These are phyloP conservation scores for Rhodotorula taiwanensis DNA, from an alignment of 768 basidiomycete species.

Conservation along the genomic window DNA sequence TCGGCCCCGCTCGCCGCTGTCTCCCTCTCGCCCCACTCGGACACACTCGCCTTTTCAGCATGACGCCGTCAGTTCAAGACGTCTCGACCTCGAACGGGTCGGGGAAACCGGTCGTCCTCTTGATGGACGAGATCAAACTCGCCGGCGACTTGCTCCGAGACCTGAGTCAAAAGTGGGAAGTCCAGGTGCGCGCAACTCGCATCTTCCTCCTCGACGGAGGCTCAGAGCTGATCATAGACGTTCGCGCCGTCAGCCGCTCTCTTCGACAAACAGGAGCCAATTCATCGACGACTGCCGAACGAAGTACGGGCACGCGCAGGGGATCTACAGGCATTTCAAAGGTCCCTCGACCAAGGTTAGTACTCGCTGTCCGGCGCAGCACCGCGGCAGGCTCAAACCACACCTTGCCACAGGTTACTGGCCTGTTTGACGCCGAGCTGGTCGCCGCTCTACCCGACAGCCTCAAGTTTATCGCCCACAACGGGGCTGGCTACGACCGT, in stretches of 20 bases:
- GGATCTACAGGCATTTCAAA: conserved; percentile 62
- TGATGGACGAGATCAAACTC: background rate
- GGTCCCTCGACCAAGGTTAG: conserved; percentile 53
- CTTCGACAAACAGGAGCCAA: conserved; percentile 52
- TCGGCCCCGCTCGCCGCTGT: too few species aligned
- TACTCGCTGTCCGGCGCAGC: background rate
- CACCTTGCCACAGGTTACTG: conserved; percentile 52
- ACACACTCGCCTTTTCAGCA: background rate
- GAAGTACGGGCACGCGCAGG: conserved; percentile 64
- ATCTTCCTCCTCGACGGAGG: background rate
- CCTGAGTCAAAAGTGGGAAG: conserved; percentile 55
- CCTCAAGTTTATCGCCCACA: conserved; percentile 82
- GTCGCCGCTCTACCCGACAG: conserved; percentile 59
- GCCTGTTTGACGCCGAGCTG: conserved; percentile 72
- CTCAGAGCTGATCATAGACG: background rate
- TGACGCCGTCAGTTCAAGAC: background rate
- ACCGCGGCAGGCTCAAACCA: too few species aligned
- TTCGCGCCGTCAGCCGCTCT: conserved; percentile 47
- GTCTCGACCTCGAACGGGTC: background rate
- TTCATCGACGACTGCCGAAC: conserved; percentile 61
- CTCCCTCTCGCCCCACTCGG: too few species aligned
- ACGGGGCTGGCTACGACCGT: conserved; percentile 86
- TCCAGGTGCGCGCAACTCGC: conserved; percentile 56
- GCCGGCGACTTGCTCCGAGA: background rate
- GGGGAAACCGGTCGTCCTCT: background rate